phyloP scores from a whole-genome alignment of 768 basidiomycete species.

The Boletus tylopilopsis region DNA sequence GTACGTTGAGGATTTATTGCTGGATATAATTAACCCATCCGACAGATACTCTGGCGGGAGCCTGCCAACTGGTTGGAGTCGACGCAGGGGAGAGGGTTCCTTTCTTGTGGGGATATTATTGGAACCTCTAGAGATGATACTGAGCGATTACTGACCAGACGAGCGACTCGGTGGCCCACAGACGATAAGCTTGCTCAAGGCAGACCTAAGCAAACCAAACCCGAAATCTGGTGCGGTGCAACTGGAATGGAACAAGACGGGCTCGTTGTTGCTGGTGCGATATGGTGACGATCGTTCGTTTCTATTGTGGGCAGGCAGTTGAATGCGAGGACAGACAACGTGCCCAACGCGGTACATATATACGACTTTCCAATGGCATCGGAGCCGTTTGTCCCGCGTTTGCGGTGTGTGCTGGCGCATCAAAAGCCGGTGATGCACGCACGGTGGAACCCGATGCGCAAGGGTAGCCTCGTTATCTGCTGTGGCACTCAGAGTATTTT shows the following conservation, averaged over 20 bases:
- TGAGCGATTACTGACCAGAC: constrained; percentile 39
- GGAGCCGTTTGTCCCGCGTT: constrained; percentile 52
- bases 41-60: constrained; percentile 81
- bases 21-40: constrained; percentile 1
- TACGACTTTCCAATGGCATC: constrained; percentile 66
- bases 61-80: constrained; percentile 80
- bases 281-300: constrained; percentile 50
- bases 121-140: neutral
- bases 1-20: constrained; percentile 40
- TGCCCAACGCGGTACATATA: constrained; percentile 62
- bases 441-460: constrained; percentile 83
- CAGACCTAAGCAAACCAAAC: constrained; percentile 58
- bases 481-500: constrained; percentile 67
- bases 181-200: constrained; percentile 44
- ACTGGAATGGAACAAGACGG: constrained; percentile 79
- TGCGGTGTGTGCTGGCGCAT: constrained; percentile 69
- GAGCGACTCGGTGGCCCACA: constrained; percentile 60
- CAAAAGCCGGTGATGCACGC: constrained; percentile 58
- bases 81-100: constrained; percentile 80
- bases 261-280: constrained; percentile 67
- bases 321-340: constrained; percentile 43
- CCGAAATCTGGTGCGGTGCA: constrained; percentile 68
- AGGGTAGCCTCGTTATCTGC: constrained; percentile 63
- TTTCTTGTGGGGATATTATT: constrained; percentile 60
- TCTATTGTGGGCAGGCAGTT: neutral